These are phyloP conservation scores for Solanum hybrid DNA, from an alignment of 305 asterid genomes.

Conservation along the genomic window DNA sequence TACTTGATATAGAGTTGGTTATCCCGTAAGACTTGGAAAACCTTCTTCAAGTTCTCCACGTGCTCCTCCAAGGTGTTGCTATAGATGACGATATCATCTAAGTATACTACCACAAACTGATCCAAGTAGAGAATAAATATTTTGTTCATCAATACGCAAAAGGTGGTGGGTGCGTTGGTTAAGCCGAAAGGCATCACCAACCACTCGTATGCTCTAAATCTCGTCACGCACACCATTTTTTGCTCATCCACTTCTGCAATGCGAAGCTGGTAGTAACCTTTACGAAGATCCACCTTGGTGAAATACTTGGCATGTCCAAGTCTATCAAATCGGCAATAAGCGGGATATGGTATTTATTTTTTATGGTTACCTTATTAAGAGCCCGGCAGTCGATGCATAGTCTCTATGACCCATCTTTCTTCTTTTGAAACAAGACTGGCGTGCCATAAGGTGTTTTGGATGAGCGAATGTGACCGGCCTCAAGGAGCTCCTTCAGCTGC, in stretches of 20 bases:
- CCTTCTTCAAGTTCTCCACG: background rate
- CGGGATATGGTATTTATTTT: fast-evolving
- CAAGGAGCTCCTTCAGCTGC: no score
- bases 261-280: background rate
- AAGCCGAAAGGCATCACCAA: background rate
- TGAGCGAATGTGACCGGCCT: background rate
- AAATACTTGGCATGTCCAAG: background rate
- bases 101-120: background rate
- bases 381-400: no score
- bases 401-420: background rate
- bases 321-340: background rate
- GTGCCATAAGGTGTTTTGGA: background rate
- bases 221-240: no score
- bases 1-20: background rate
- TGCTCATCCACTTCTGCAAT: background rate
- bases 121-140: background rate
- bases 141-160: no score
- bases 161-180: background rate
- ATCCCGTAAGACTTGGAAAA: background rate
- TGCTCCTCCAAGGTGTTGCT: background rate
- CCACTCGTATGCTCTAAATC: background rate
- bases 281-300: background rate
- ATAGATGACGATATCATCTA: background rate
- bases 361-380: background rate
- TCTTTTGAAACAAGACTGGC: no score